Evolutionary conservation across 768 basidiomycete species (phyloP).

Genomic region (Tephrocybe sp.): DNA sequence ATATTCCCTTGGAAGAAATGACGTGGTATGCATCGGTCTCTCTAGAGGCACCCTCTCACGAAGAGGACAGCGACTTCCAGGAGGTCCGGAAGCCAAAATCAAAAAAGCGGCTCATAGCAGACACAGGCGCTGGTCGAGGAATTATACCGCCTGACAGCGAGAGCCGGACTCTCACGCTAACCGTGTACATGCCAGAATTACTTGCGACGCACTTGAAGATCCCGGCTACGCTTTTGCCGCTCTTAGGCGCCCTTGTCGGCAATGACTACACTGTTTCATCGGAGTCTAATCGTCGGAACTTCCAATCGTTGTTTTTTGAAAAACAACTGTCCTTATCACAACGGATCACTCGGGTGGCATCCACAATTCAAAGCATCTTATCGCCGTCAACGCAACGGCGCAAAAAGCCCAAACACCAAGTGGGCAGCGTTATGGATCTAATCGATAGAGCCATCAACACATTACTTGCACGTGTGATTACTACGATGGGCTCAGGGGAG

Average conservation of each 20-base stretch:
- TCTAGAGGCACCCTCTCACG: slow-evolving; percentile 27
- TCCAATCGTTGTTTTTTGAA: slow-evolving; percentile 70
- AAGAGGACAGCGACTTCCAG: slow-evolving; percentile 56
- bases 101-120: slow-evolving; percentile 36
- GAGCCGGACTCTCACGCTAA: slow-evolving; percentile 49
- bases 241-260: slow-evolving; percentile 75
- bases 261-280: slow-evolving; percentile 70
- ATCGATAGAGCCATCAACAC: slow-evolving; percentile 65
- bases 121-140: slow-evolving; percentile 30
- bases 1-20: slow-evolving; percentile 75
- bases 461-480: slow-evolving; percentile 46
- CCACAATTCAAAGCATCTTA: slow-evolving; percentile 52
- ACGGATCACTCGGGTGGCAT: slow-evolving; percentile 65
- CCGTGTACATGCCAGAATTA: slow-evolving; percentile 56
- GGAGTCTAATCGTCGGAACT: slow-evolving; percentile 43
- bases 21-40: slow-evolving; percentile 48
- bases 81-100: slow-evolving; percentile 51
- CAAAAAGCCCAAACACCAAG: slow-evolving; percentile 47
- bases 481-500: slow-evolving; percentile 58
- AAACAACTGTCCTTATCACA: slow-evolving; percentile 51
- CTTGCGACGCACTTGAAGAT: slow-evolving; percentile 67
- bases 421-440: slow-evolving; percentile 74
- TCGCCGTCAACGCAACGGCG: slow-evolving; percentile 45
- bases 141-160: slow-evolving; percentile 52
- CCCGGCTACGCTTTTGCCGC: slow-evolving; percentile 68